phyloP scores from a whole-genome alignment of 345 rosid genomes.

The Syzygium aromaticum region DNA sequence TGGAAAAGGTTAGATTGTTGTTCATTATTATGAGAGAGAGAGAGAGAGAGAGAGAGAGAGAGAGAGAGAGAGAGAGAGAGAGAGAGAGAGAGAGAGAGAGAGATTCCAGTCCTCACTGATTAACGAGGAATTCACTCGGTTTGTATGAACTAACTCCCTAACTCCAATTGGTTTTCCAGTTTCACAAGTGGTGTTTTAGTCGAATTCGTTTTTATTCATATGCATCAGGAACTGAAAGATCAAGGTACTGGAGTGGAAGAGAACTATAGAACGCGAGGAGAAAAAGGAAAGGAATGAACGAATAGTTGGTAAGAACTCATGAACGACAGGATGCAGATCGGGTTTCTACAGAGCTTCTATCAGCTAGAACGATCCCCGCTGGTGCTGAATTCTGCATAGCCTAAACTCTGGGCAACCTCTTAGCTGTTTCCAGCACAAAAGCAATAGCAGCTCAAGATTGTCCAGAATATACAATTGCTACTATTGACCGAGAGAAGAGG shows the following conservation, averaged over 20 bases:
- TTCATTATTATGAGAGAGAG: too few species aligned
- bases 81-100: not conserved
- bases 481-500: not conserved
- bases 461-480: not conserved
- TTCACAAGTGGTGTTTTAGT: not conserved
- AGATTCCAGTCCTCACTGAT: not conserved
- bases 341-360: constrained; percentile 23
- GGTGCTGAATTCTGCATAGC: constrained; percentile 32
- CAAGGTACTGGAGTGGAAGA: not conserved
- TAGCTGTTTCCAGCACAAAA: constrained; percentile 23
- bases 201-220: not conserved
- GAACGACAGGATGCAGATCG: constrained; percentile 39
- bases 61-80: not conserved
- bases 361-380: constrained; percentile 41
- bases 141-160: not conserved
- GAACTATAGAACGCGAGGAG: not conserved
- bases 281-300: not conserved
- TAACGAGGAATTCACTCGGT: not conserved
- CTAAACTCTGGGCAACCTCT: constrained; percentile 54
- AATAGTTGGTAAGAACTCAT: not conserved
- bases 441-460: not conserved
- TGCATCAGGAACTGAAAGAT: not conserved
- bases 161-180: not conserved
- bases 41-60: not conserved
- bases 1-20: too few species aligned